Evolutionary conservation across 2,329 filamentous ascomycete species (phyloP), one percentile per base, ranked within the genome.

Genomic region (Beauveria varroae): DNA sequence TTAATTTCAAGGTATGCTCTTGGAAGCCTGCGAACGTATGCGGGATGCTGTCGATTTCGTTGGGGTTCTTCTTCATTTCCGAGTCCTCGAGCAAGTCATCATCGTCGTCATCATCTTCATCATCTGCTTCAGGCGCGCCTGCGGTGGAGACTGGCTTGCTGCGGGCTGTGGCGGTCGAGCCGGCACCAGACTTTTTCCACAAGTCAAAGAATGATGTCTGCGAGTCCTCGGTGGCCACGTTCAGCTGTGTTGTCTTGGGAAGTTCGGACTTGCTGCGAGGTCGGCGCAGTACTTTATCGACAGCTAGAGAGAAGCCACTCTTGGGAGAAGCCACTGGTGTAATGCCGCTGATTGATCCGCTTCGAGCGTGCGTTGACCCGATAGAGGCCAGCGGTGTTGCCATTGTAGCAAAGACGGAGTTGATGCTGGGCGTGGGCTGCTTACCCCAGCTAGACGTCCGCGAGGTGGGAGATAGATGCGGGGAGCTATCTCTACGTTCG

Each of bases 11-110:
- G 20, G 93, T 83, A 68, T 96, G 89, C 26, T 84, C 80, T 65
- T 85, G 86, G 74, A 96, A 96, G 0, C 92, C 92, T 63, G 86
- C 83, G 26, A 87, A 75, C 20, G 85, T 92, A 1, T 92, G 89
- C 10, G 86, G 81, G 63, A 93, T 88, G 10, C 82, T 80, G 65
- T 90, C 85, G 37, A 86, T 84, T 16, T 85, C 75, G 63, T 86
- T 83, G 43, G 86, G 79, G 53, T 88, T 85, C 70, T 84, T 81
- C 53, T 81, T 84, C 64, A 87, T 74, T 7, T 86, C 84, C 34
- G 78, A 78, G 43, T 88, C 87, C 43, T 87, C 84, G 40, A 73
- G 70, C 5, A 70, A 65, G 3, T 81, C 81, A 14, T 82, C 80
- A 1, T 86, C 83, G 3, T 88, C 84, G 0, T 88, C 84, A 3